These are phyloP conservation scores for Pleomassaria siparia DNA, from an alignment of 2,329 filamentous ascomycete genomes.

Conservation along the genomic window DNA sequence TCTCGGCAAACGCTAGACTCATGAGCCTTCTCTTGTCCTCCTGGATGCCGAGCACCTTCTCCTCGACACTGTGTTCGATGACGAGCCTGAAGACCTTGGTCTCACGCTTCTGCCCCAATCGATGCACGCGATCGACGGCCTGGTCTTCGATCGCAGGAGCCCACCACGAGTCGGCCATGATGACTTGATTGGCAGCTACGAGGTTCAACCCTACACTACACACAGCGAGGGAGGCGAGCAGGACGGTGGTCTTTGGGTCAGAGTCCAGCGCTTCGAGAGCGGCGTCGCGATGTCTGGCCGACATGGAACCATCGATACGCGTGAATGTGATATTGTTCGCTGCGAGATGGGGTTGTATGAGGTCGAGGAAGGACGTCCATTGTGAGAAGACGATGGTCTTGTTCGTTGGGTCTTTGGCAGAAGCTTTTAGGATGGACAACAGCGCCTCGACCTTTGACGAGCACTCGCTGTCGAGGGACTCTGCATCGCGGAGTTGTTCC, in stretches of 20 bases:
- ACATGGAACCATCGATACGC: constrained; percentile 82
- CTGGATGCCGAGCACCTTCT: constrained; percentile 77
- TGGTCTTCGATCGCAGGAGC: constrained; percentile 91
- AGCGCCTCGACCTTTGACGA: constrained; percentile 84
- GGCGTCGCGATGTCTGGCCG: constrained; percentile 66
- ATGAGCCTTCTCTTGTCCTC: constrained; percentile 77
- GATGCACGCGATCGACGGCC: constrained; percentile 83
- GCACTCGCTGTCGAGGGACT: constrained; percentile 52
- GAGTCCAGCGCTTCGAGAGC: constrained; percentile 68
- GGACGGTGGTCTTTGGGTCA: constrained; percentile 68
- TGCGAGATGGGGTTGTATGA: constrained; percentile 69
- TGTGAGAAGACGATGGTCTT: constrained; percentile 77
- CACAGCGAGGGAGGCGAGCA: constrained; percentile 80
- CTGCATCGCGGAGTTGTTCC: constrained; percentile 54
- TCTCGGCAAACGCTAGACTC: constrained; percentile 77
- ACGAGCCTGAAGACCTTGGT: constrained; percentile 81
- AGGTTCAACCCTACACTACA: constrained; percentile 86
- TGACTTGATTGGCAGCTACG: constrained; percentile 81
- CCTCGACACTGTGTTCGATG: constrained; percentile 78
- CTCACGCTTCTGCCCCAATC: constrained; percentile 77
- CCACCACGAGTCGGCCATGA: constrained; percentile 85
- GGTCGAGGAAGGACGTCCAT: constrained; percentile 73
- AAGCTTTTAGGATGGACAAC: constrained; percentile 72
- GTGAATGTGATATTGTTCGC: constrained; percentile 63
- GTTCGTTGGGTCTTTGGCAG: constrained; percentile 60